Percentiles rank a stretch among this genome's conserved stretches.
Evolutionary conservation across 441 rosid species (phyloP).

Genomic region (Jatropha multifida): DNA sequence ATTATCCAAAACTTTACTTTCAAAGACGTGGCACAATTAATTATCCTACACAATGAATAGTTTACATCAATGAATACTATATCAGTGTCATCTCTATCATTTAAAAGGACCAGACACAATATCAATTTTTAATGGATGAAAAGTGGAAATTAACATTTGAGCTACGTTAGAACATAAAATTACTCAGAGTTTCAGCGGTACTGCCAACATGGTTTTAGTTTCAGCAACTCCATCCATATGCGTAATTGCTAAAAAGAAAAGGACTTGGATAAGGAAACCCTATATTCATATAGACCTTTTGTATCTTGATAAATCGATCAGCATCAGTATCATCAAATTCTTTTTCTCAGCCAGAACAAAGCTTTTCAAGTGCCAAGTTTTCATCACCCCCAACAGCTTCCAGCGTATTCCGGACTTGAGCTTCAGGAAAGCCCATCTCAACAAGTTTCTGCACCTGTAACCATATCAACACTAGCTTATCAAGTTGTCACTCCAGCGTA

Average conservation of each 20-base stretch:
- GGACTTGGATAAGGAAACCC: constrained; percentile 1
- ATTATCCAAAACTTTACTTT: too few species aligned
- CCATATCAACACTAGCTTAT: constrained; percentile 11
- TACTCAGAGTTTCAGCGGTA: neutral
- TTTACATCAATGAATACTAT: too few species aligned
- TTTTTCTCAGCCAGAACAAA: constrained; percentile 52
- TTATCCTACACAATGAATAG: too few species aligned
- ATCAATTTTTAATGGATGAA: neutral
- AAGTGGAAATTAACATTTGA: neutral
- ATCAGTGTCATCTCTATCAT: too few species aligned
- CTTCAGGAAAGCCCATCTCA: constrained; percentile 92
- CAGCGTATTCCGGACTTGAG: constrained; percentile 71
- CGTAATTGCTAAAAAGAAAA: neutral
- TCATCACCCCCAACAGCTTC: constrained; percentile 89
- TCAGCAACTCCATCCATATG: neutral
- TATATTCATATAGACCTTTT: constrained; percentile 21
- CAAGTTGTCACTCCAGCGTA: constrained; percentile 1
- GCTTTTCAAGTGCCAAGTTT: constrained; percentile 91
- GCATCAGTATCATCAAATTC: neutral
- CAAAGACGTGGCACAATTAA: too few species aligned
- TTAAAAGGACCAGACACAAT: too few species aligned
- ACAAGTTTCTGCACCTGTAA: constrained; percentile 75
- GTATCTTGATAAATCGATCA: constrained; percentile 11
- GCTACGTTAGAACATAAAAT: neutral
- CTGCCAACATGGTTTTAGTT: neutral